A percentile compares a stretch with the other conserved stretches of the same genome.
Evolutionary conservation across 768 basidiomycete species (phyloP).

Genomic region (Calocera cornea): DNA sequence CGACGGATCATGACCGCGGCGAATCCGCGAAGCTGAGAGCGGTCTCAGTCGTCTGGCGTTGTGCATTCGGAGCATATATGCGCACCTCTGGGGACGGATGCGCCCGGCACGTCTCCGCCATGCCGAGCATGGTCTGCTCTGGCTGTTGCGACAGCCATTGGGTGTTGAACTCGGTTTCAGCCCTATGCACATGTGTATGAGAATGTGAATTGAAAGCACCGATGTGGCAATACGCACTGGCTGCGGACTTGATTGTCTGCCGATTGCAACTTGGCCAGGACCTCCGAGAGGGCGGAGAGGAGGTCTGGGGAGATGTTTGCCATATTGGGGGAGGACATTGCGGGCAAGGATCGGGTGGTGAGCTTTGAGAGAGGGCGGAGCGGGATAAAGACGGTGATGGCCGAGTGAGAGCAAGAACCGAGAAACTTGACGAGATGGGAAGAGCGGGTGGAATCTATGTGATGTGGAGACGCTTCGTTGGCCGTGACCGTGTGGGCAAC

Average conservation of each 20-base stretch:
- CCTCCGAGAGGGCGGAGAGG: background rate
- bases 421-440: background rate
- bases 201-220: background rate
- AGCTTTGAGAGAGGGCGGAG: background rate
- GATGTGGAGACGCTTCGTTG: background rate
- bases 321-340: background rate
- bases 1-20: background rate
- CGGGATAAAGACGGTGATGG: background rate
- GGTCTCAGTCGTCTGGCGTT: background rate
- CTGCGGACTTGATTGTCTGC: background rate
- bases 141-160: background rate
- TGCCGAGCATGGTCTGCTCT: background rate
- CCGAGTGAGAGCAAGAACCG: too few species aligned
- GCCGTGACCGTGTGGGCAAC: background rate
- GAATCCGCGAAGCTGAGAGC: background rate
- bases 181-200: background rate
- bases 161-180: background rate
- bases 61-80: background rate
- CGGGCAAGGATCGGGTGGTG: background rate
- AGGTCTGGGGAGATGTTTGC: background rate
- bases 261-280: background rate
- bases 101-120: background rate
- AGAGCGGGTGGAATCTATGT: background rate
- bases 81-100: background rate
- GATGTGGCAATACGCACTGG: background rate